Evolutionary conservation across 2,329 filamentous ascomycete genomes (phyloP).

Genomic region (Ophiostoma populinum): DNA sequence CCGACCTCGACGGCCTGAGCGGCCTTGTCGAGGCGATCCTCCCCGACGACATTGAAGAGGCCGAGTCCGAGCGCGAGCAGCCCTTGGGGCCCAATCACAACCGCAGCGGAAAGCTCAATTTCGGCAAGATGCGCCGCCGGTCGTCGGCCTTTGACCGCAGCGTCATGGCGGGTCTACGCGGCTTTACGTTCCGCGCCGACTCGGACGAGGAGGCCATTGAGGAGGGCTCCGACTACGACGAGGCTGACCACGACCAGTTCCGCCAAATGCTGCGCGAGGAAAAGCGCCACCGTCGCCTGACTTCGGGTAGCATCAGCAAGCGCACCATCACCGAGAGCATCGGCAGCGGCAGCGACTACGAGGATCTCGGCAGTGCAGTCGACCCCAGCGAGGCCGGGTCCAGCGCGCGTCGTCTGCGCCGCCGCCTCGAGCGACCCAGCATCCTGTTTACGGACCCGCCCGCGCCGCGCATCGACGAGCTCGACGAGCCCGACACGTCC

Average conservation of each 20-base stretch:
- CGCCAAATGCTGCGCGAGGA: conserved; percentile 26
- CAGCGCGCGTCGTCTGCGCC: conserved; percentile 29
- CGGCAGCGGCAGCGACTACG: conserved; percentile 30
- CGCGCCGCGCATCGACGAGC: conserved; percentile 32
- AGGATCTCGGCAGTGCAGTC: conserved; percentile 21
- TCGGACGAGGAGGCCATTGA: conserved; percentile 20
- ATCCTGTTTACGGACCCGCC: conserved; percentile 33
- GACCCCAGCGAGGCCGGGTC: conserved; percentile 25
- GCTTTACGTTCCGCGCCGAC: conserved; percentile 25
- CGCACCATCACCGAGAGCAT: conserved; percentile 32
- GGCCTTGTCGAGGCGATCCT: conserved; percentile 25
- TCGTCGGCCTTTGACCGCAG: conserved; percentile 19
- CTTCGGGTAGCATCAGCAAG: conserved; percentile 36
- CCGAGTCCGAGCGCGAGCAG: conserved; percentile 12
- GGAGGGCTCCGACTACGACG: conserved; percentile 19
- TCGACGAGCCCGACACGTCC: conserved; percentile 33
- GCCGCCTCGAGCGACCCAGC: conserved; percentile 29
- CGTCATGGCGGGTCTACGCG: conserved; percentile 26
- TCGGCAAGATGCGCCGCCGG: conserved; percentile 1
- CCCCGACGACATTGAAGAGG: conserved; percentile 29
- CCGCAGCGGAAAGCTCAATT: conserved; percentile 17
- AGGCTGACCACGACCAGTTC: conserved; percentile 17
- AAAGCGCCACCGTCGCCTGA: conserved; percentile 28
- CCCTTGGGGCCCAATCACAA: conserved; percentile 7
- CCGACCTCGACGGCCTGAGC: conserved; percentile 27